Percentiles rank a stretch among this genome's conserved stretches.
These are phyloP conservation scores for Eremothecium cymbalariae DNA, from an alignment of 1,139 yeast genomes.

Conservation along the genomic window DNA sequence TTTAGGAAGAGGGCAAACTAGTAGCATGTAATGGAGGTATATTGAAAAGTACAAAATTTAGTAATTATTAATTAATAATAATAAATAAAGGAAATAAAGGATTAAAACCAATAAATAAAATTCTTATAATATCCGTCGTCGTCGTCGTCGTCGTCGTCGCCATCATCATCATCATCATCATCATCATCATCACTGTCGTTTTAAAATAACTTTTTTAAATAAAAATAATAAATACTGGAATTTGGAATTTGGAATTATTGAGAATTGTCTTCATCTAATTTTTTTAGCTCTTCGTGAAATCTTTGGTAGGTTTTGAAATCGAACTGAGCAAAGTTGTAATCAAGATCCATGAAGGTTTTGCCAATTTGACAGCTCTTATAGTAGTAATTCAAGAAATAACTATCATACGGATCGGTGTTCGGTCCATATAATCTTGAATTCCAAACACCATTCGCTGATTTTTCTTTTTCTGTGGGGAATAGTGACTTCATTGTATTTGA, in stretches of 20 bases:
- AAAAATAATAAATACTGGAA: conserved; percentile 19
- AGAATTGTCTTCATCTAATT: conserved; percentile 14
- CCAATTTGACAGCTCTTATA: conserved; percentile 57
- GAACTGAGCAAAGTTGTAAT: conserved; percentile 53
- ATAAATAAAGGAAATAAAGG: no score
- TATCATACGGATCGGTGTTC: conserved; percentile 26
- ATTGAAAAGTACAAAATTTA: no score
- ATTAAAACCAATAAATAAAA: no score
- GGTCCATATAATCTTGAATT: conserved; percentile 21
- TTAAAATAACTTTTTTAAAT: not conserved
- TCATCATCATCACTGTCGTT: not conserved
- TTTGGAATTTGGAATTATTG: not conserved
- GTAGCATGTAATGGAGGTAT: no score
- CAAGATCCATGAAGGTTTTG: conserved; percentile 53
- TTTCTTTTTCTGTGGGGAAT: conserved; percentile 10
- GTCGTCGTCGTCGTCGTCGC: not conserved
- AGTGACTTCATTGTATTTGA: conserved; percentile 4
- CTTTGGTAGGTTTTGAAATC: conserved; percentile 44
- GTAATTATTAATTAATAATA: no score
- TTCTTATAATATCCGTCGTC: no score
- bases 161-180: conserved; percentile 1
- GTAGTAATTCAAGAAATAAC: conserved; percentile 37
- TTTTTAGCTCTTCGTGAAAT: conserved; percentile 37
- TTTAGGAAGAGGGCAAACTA: conserved; percentile 16
- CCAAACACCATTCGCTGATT: no score